phyloP scores from a whole-genome alignment of 1,284 basidiomycete genomes.

The Melanopsichium pennsylvanicum region DNA sequence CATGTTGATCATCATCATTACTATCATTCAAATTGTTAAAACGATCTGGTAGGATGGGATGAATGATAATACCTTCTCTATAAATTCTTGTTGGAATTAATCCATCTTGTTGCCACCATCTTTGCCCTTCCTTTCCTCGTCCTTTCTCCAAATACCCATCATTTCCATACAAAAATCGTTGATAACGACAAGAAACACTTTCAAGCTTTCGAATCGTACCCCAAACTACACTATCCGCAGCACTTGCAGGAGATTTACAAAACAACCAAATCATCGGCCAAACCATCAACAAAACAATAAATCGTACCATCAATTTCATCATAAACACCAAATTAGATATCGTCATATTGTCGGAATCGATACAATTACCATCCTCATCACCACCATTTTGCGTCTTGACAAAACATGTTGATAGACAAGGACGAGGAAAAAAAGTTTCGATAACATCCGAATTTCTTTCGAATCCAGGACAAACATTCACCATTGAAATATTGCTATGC shows the following conservation, averaged over 20 bases:
- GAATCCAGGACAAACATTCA: constrained; percentile 62
- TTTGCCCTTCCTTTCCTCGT: not conserved
- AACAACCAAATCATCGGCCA: constrained; percentile 52
- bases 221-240: constrained; percentile 49
- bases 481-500: constrained; percentile 49
- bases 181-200: constrained; percentile 4
- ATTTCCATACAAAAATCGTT: constrained; percentile 6
- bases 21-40: too few relatives aligned
- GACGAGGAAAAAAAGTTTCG: constrained; percentile 23
- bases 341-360: too few relatives aligned
- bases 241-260: constrained; percentile 37
- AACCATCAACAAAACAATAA: constrained; percentile 10
- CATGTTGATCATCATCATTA: too few relatives aligned
- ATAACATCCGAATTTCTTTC: constrained; percentile 48
- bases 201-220: constrained; percentile 31
- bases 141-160: too few relatives aligned
- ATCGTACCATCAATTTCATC: constrained; percentile 7
- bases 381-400: too few relatives aligned
- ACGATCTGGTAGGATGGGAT: constrained; percentile 13
- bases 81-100: constrained; percentile 29
- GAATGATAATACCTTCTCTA: constrained; percentile 30
- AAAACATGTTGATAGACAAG: not conserved
- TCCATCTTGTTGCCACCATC: constrained; percentile 14
- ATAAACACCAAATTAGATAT: too few relatives aligned
- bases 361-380: too few relatives aligned